These are phyloP conservation scores for Strobilomyces dryophilus DNA, from an alignment of 768 basidiomycete species.

Conservation along the genomic window DNA sequence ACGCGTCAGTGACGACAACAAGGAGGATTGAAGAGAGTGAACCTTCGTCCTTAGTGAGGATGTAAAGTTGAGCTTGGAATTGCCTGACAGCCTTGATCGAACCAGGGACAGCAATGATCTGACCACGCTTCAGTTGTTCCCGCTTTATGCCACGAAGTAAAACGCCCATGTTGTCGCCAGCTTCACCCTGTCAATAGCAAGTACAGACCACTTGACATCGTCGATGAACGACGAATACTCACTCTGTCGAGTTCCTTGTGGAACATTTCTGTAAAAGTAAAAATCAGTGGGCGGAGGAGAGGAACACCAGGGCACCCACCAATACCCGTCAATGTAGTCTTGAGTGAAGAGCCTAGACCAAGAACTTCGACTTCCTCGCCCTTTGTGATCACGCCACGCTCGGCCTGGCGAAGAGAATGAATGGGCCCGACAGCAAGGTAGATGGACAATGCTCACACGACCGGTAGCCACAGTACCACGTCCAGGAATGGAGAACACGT, in stretches of 20 bases:
- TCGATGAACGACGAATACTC: slow-evolving; percentile 16
- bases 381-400: slow-evolving; percentile 89
- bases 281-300: slow-evolving; percentile 3
- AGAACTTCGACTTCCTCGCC: slow-evolving; percentile 92
- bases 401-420: slow-evolving; percentile 50
- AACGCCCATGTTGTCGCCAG: slow-evolving; percentile 99
- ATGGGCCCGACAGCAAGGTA: not conserved
- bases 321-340: slow-evolving; percentile 94
- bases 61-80: slow-evolving; percentile 92
- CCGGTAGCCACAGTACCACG: slow-evolving; percentile 98
- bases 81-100: slow-evolving; percentile 93
- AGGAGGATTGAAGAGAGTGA: slow-evolving; percentile 40
- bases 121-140: slow-evolving; percentile 91
- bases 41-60: slow-evolving; percentile 38
- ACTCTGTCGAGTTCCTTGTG: slow-evolving; percentile 98
- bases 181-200: slow-evolving; percentile 63
- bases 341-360: slow-evolving; percentile 75
- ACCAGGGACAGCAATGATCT: slow-evolving; percentile 85
- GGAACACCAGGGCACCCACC: slow-evolving; percentile 37
- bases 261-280: slow-evolving; percentile 79
- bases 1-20: slow-evolving; percentile 29
- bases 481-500: slow-evolving; percentile 96
- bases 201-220: slow-evolving; percentile 2
- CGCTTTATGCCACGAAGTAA: slow-evolving; percentile 96
- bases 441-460: slow-evolving; percentile 48